Evolutionary conservation across 805 yeast species (phyloP).

Genomic region (Grigorovia jiainica): DNA sequence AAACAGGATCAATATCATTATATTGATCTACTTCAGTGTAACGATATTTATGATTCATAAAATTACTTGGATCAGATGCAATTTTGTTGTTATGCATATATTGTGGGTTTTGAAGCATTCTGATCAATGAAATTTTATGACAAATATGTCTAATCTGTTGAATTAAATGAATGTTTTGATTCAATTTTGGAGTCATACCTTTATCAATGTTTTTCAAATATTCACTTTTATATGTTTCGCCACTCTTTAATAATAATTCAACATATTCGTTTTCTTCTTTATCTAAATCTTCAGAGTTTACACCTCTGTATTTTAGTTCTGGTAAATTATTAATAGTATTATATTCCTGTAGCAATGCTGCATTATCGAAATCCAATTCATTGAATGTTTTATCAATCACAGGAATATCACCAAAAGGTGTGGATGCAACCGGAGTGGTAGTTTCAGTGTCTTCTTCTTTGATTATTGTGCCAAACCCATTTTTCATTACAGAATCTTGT

Average conservation of each 20-base stretch:
- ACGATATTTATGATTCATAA: constrained; percentile 18
- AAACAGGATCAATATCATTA: constrained; percentile 72
- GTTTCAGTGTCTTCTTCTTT: constrained; percentile 26
- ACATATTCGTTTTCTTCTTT: constrained; percentile 37
- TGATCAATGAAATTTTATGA: constrained; percentile 75
- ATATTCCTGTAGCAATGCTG: constrained; percentile 68
- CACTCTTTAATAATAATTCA: constrained; percentile 31
- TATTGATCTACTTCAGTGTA: constrained; percentile 44
- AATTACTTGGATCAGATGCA: constrained; percentile 11
- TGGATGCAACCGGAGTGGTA: neutral
- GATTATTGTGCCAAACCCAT: constrained; percentile 27
- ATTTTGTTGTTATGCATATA: constrained; percentile 13
- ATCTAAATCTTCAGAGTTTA: constrained; percentile 38
- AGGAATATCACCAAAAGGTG: neutral
- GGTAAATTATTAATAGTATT: constrained; percentile 80
- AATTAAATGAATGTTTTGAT: constrained; percentile 63
- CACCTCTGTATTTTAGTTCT: constrained; percentile 43
- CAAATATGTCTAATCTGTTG: constrained; percentile 84
- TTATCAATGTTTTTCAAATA: constrained; percentile 34
- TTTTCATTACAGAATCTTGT: constrained; percentile 33
- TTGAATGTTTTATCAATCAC: constrained; percentile 31
- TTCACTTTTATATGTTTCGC: constrained; percentile 28
- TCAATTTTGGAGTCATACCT: constrained; percentile 54
- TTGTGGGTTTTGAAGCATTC: constrained; percentile 63
- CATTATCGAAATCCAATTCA: constrained; percentile 43